These are phyloP conservation scores for Botrytis tulipae DNA, from an alignment of 2,329 filamentous ascomycete genomes.

Conservation along the genomic window DNA sequence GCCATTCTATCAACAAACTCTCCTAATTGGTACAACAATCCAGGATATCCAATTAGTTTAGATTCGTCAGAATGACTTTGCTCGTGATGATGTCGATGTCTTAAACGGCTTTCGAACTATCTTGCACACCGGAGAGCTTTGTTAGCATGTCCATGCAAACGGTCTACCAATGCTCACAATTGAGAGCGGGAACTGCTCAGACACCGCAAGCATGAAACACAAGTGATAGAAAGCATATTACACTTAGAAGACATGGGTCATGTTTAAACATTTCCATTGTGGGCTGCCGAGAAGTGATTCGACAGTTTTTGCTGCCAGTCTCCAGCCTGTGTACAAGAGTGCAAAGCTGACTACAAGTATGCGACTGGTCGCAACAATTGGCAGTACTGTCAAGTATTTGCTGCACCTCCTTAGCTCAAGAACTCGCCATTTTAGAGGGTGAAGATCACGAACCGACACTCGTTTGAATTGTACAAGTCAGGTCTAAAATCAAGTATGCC, in stretches of 20 bases:
- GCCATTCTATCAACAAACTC: conserved; percentile 29
- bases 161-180: background rate
- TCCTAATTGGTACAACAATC: conserved; percentile 26
- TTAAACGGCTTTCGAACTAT: conserved; percentile 9
- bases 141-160: background rate
- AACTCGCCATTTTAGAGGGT: background rate
- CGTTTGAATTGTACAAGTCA: background rate
- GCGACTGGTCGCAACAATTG: background rate
- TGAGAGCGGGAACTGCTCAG: background rate
- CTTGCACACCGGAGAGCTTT: background rate
- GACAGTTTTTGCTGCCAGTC: background rate
- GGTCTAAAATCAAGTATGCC: conserved; percentile 12
- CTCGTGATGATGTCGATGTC: background rate
- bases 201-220: background rate
- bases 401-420: background rate
- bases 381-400: background rate
- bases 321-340: too few species aligned
- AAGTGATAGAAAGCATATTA: background rate
- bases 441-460: background rate
- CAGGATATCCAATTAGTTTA: conserved; percentile 25
- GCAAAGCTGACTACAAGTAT: too few species aligned
- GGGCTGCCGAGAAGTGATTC: background rate
- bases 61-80: conserved; percentile 20
- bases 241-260: background rate
- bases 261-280: background rate